Evolutionary conservation across 2,329 filamentous ascomycete genomes (phyloP), one percentile per base, ranked within the genome.

Genomic region (Penicillium sp.): DNA sequence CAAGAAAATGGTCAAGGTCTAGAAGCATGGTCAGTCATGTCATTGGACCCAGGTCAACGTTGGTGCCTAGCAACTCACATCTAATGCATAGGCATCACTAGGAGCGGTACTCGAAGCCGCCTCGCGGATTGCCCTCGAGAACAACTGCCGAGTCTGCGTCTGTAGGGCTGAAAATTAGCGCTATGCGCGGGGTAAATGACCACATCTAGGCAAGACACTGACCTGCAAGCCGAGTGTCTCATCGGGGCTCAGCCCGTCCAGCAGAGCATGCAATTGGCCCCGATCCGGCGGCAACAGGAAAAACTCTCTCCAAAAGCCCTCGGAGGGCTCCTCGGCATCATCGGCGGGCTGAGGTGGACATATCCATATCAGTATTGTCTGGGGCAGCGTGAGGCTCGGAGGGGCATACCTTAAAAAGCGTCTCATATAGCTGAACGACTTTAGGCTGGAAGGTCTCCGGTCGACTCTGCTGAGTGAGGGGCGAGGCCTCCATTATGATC

Each of bases 251-350:
- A 94, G 77, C n/a, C 81, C 78, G 57, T 86, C 83, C 55, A 99
- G 77, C 41, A 91, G 82, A 43, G 76, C 77, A 68, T 84, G 83
- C 58, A 99, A 77, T 42, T 85, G 82, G 4, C 79, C 71, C 48
- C 84, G 81, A 68, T 97, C 91, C 18, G 93, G 92, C 57, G 86
- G 86, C 52, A 97, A 80, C 30, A 99, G 82, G 72, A 99, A 99
- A 75, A 99, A 91, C 74, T 97, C 94, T 60, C 85, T 83, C 94
- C 94, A 99, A 76, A 97, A 99, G 36, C 91, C 93, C 54, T 96
- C 91, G 0, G 90, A 84, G 56, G 88, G 88, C 23, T 91, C 87
- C 46, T 91, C 87, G 45, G 78, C 73, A 52, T 85, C 82, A 54
- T 88, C 82, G 48, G 85, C 82, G 58, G 87, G 84, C 75, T 89